phyloP scores from a whole-genome alignment of 2,329 filamentous ascomycete genomes.

The Orbilia javanica region DNA sequence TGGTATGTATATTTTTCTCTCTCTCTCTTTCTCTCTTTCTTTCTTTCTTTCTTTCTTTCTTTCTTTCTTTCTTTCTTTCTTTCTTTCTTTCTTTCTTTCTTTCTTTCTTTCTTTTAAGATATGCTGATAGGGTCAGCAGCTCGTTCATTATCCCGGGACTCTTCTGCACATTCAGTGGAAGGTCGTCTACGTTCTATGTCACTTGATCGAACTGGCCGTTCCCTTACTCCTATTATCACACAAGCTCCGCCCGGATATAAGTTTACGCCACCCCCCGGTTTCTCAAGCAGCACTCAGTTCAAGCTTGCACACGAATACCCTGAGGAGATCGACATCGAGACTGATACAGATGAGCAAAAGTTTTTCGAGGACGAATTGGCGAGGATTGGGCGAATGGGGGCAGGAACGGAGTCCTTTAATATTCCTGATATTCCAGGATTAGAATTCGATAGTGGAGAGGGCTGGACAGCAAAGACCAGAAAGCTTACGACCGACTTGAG shows the following conservation, averaged over 20 bases:
- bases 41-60: not conserved
- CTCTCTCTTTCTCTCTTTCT: too few relatives aligned
- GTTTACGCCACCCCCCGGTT: constrained; percentile 60
- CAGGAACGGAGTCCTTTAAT: constrained; percentile 21
- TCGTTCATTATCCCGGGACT: constrained; percentile 58
- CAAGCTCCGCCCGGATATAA: constrained; percentile 59
- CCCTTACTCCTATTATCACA: constrained; percentile 60
- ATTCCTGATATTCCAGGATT: constrained; percentile 6
- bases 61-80: not conserved
- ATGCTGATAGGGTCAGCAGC: constrained; percentile 37
- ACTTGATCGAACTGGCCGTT: constrained; percentile 58
- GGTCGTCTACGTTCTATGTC: constrained; percentile 52
- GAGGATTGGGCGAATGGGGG: constrained; percentile 27
- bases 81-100: not conserved
- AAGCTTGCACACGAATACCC: constrained; percentile 32
- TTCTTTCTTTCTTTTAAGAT: not conserved
- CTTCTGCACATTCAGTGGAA: constrained; percentile 52
- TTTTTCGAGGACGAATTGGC: constrained; percentile 35
- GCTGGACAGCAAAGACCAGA: constrained; percentile 22
- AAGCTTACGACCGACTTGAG: constrained; percentile 37
- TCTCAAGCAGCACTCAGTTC: constrained; percentile 35
- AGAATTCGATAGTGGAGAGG: constrained; percentile 25
- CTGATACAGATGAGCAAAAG: constrained; percentile 29
- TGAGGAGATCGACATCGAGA: not conserved
- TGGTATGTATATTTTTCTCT: constrained; percentile 17